Base-by-base conservation (phyloP, 495 filamentous ascomycete species). In the Tuber melanosporum region DNA sequence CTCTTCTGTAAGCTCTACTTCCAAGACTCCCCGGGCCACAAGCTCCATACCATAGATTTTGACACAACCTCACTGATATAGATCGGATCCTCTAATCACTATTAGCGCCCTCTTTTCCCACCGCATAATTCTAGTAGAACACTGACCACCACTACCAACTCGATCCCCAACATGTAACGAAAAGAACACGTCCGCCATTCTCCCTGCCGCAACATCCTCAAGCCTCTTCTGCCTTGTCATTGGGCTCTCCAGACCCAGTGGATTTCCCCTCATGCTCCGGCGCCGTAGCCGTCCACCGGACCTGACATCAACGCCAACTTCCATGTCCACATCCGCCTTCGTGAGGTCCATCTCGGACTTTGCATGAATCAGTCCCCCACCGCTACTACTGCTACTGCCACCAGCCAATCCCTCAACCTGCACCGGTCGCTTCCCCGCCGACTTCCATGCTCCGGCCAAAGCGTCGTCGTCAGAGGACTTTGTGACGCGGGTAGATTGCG, bases 31-130 rank as follows among this genome's bases (percentile, higher is more conserved):
- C 22, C 66, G 19, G n/a, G 8, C 26, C 36, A 8, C 45, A 71
- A 69, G 39, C 19, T 39, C 75, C 86, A 73, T 85, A 89, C 88
- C 84, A 93, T 94, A 22, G 92, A 88, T 83, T 90, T 90, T 77
- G 92, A 88, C 22, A 90, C 87, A 62, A 92, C 86, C 85, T 99
- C 95, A 85, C 94, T 97, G 83, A 97, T 90, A 83, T 98, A 99
- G 39, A 98, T 85, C 0, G 95, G 94, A 32, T 92, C 91, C 52
- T 88, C 84, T 82, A 39, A 66, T 78, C 74, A 70, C 88, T 85
- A 88, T 80, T 62, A 80, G 78, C 17, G 44, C 42, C 47, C 69
- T 46, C 46, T 57, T 43, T 66, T 44, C 44, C 70, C 39, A 73
- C 62, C 71, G 71, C 78, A n/a, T 26, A 22, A 19, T 57, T 41